Evolutionary conservation across 345 rosid species (phyloP).

Genomic region (Excoecaria cochinchinensis): DNA sequence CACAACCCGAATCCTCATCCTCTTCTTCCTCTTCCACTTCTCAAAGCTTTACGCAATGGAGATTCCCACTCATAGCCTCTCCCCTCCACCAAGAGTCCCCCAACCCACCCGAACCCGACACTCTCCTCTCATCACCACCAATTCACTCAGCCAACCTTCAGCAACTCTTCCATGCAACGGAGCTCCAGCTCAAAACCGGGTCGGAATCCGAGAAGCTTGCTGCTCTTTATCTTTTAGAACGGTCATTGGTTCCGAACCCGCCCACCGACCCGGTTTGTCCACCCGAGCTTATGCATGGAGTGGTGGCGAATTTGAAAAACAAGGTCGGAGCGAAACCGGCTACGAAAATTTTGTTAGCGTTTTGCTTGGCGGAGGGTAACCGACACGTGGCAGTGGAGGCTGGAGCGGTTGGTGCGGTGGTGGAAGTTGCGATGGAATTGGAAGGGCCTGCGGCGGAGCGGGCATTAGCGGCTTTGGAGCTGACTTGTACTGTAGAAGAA

Average conservation of each 20-base stretch:
- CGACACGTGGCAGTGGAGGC: constrained; percentile 81
- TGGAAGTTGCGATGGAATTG: constrained; percentile 63
- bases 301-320: constrained; percentile 51
- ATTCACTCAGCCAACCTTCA: constrained; percentile 44
- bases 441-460: constrained; percentile 72
- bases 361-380: constrained; percentile 72
- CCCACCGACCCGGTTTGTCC: constrained; percentile 70
- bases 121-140: constrained; percentile 35
- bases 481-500: constrained; percentile 66
- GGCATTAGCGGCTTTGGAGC: constrained; percentile 79
- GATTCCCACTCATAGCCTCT: constrained; percentile 59
- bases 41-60: constrained; percentile 93
- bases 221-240: constrained; percentile 69
- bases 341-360: constrained; percentile 65
- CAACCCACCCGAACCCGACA: constrained; percentile 10
- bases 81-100: constrained; percentile 34
- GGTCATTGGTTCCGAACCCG: constrained; percentile 70
- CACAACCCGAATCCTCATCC: constrained; percentile 40
- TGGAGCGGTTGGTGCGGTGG: constrained; percentile 68
- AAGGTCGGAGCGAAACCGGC: constrained; percentile 58
- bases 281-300: constrained; percentile 59
- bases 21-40: constrained; percentile 80
- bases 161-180: constrained; percentile 67
- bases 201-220: constrained; percentile 59
- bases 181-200: constrained; percentile 57